Evolutionary conservation across 2,329 filamentous ascomycete species (phyloP), one percentile per base, ranked within the genome.

Genomic region (Exophiala sideris): DNA sequence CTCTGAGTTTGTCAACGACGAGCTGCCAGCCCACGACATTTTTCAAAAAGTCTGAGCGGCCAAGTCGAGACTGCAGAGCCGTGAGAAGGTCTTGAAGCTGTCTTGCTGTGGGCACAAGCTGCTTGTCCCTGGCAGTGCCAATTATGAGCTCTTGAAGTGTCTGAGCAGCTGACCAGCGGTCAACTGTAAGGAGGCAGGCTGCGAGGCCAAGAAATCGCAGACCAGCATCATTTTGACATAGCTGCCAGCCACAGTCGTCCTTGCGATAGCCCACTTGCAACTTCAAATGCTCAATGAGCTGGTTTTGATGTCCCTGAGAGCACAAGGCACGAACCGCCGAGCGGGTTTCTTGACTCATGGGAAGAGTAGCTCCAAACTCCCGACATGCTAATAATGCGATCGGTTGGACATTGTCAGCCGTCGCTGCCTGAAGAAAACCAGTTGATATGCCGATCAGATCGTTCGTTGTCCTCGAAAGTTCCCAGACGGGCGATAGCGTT

Each of bases 341-440:
- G 11, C 56, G 49, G 5, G 61, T 60, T 39, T 64, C 60, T 3
- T 18, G 32, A 29, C 56, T 48, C 32, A 67, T 63, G 11, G 65
- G 53, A 4, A 67, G 36, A 7, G 59, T 64, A 11, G 47, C 56
- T 5, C 65, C 65, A 52, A 66, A 66, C 24, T 36, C 42, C 45
- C 66, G 56, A 44, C 65, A 67, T 11, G 63, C 61, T 5, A 59
- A n/a, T n/a, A 67, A 29, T 68, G 69, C 3, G 73, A 78, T 55
- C 74, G 73, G 39, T 55, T 67, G 10, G 58, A 70, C 9, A 56
- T 78, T 7, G 66, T 73, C 12, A 49, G 54, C 64, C 8, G 59
- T 65, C 14, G 58, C 61, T 10, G 65, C 63, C 21, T 52, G 18
- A 71, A 72, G 50, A 67, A 78, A 24, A 40, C 50, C 50, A 45